Evolutionary conservation across 2,329 filamentous ascomycete genomes (phyloP), one percentile per base, ranked within the genome.

Genomic region (Pseudocercospora crystallina): DNA sequence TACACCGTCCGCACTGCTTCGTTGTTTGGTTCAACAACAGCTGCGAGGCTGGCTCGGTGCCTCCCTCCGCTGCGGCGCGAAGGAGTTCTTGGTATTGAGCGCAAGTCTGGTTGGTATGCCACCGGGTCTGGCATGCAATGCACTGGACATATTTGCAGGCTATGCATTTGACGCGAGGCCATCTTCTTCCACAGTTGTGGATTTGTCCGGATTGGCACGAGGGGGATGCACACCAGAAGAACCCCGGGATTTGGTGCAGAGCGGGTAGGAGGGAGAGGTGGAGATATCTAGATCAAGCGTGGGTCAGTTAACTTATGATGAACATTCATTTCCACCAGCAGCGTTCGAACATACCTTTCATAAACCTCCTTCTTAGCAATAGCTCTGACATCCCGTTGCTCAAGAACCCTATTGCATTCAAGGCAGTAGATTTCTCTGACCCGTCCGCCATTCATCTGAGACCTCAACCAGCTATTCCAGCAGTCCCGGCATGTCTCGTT

Each of bases 1-100:
- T 34, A 39, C 64, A 66, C 3, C 45, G 47, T 4, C 63, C 60
- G 49, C 63, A 65, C 12, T 37, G 29, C 32, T 61, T 61, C 5
- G 60, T 46, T 2, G 40, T 52, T 32, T 51, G 35, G 12, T 45
- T 31, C 8, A 64, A 8, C 2, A 34, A 3, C 10, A 41, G 30
- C 14, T 15, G 44, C 20, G 49, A 47, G 8, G 38, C 45, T 8
- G 43, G 48, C 34, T 57, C 54, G 7, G 12, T 12, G 39, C 39
- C 7, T 20, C 9, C 14, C 30, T 40, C 34, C 26, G 42, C 12
- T 26, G 30, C 13, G 26, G 34, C 15, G 30, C 29, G 13, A 11
- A 40, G 17, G 53, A 43, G 13, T 56, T 26, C 4, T 26, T 26
- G 20, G 20, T 26, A 26, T 26, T 26, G 20, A 7, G 20, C 57